Evolutionary conservation across 2,329 filamentous ascomycete genomes (phyloP), one percentile per base, ranked within the genome.

Genomic region (Clarireedia monteithiana): DNA sequence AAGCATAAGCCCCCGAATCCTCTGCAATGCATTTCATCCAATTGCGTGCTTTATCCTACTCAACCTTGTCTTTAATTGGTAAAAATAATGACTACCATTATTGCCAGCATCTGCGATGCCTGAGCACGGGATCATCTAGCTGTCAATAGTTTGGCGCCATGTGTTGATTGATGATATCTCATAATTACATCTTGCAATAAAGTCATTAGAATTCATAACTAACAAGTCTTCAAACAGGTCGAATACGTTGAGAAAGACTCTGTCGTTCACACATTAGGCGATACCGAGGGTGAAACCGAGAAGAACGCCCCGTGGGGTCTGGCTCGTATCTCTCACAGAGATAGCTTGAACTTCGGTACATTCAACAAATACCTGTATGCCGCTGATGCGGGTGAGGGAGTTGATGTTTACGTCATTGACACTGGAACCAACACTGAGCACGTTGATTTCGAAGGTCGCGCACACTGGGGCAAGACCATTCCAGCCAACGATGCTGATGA

Each of bases 291-390:
- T 62, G 80, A 86, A 69, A 78, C 83, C 6, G 90, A 99, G 83
- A 94, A 90, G 80, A 86, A 89, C 72, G 89, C 95, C 62, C 94
- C 94, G n/a, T 99, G 95, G 94, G 94, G 95, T 77, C 82, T 99
- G 63, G 94, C 95, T 66, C 90, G 94, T 84, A 89, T 99, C 76
- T 99, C 94, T 36, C 94, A 99, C 80, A 89, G 94, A 66, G 80
- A 94, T 63, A 80, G 81, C 62, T 81, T 99, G 64, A 86, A 82
- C 72, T 97, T 99, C 71, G 86, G 88, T 66, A 91, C 84, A 72
- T 97, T 94, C 78, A 97, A 96, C 83, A 96, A 97, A 79, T 99
- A 99, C 79, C 82, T 97, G 39, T 99, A 94, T 73, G 82, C 91
- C 56, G 80, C 82, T 56, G 87, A 95, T 54, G 92, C 88, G 70